A percentile compares a stretch with the other conserved stretches of the same genome.
These are phyloP conservation scores for Phytophthora agathidicida DNA, from an alignment of 352 stramenopile genomes.

Conservation along the genomic window DNA sequence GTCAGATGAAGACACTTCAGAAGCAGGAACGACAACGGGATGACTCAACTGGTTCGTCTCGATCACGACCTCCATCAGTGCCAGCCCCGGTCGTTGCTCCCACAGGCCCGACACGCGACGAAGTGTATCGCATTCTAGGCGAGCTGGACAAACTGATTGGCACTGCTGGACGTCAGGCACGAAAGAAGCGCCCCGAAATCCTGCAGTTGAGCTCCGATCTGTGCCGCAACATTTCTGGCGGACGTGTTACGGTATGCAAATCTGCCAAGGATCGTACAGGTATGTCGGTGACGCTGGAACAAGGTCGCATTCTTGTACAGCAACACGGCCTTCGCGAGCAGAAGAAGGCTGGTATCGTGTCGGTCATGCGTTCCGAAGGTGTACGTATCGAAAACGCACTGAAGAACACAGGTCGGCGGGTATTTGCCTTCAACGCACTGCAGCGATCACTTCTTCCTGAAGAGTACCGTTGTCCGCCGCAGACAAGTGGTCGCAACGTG, in stretches of 20 bases:
- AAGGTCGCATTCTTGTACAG: conserved; percentile 88
- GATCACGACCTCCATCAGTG: conserved; percentile 2
- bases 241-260: conserved; percentile 96
- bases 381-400: conserved; percentile 87
- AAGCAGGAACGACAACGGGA: conserved; percentile 24
- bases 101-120: conserved; percentile 45
- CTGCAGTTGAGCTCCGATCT: conserved; percentile 85
- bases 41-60: conserved; percentile 8
- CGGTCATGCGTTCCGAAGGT: conserved; percentile 84
- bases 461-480: conserved; percentile 82
- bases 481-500: conserved; percentile 80
- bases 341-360: conserved; percentile 80
- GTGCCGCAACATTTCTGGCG: conserved; percentile 83
- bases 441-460: conserved; percentile 83
- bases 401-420: conserved; percentile 82
- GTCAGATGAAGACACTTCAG: conserved; percentile 42
- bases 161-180: conserved; percentile 61
- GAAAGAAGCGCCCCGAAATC: conserved; percentile 88
- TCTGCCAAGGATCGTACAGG: conserved; percentile 97
- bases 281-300: conserved; percentile 97
- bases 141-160: conserved; percentile 80
- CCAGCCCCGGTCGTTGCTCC: conserved; percentile 2
- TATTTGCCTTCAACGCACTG: conserved; percentile 89
- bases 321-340: conserved; percentile 70
- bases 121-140: conserved; percentile 57